Base-by-base conservation (phyloP, 352 stramenopile species). In the Phytophthora syringae region DNA sequence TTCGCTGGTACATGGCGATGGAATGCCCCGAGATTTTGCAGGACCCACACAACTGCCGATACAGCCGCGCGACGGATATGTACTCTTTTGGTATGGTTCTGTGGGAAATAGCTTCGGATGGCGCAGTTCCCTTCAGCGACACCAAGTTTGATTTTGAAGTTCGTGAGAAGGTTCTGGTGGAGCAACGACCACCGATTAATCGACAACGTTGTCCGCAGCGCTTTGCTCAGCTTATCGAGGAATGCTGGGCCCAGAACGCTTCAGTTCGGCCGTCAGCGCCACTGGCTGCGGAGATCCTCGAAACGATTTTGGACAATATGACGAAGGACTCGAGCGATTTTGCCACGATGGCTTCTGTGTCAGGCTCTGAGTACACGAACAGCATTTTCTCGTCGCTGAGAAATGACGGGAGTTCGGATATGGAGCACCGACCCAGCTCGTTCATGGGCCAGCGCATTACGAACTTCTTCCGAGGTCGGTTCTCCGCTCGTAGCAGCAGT, bases 41-140 rank as follows among this genome's bases (percentile, higher is more conserved):
- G 18, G 82, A 90, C 39, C 77, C 82, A 30, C 80, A 82, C 65
- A 88, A 88, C 27, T 88, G 79, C 57, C 72, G 77, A 18, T 90
- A 89, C 60, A 88, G 70, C 24, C 76, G 79, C 16, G 75, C 73
- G 10, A 90, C 79, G 4, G 82, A 90, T 60, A 89, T 90, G 77
- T 90, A 90, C 58, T 86, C 76, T 30, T 90, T 90, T 36, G 82
- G 82, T 25, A 90, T 90, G 79, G 79, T 88, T 40, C 54, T 90
- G 12, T 90, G 82, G 82, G 82, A 90, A 75, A 88, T 90, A 39
- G 70, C 77, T 0, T 81, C 77, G 20, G 76, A 90, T 53, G 82
- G 79, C 12, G 80, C 73, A 20, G 70, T 90, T 48, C 82, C 82
- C 3, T 90, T 90, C 27, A 82, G 65, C 53, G 71, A 88, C 60